A percentile compares a stretch with the other conserved stretches of the same genome.
These are phyloP conservation scores for Fusarium sp. DNA, from an alignment of 2,329 filamentous ascomycete genomes.

Conservation along the genomic window DNA sequence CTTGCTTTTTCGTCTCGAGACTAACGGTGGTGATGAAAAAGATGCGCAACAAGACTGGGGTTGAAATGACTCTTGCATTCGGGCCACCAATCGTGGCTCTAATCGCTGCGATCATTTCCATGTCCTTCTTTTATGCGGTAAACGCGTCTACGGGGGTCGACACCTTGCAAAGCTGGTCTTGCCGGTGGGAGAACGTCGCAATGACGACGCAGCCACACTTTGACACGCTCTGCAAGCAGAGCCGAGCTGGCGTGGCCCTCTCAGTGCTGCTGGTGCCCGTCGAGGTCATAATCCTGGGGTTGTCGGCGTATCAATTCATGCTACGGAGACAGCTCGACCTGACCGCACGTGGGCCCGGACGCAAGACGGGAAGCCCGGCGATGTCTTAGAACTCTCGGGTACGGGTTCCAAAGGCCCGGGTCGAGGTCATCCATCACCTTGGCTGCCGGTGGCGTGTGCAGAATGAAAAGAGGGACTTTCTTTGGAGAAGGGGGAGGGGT, in stretches of 20 bases:
- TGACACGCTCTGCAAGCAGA: slow-evolving; percentile 67
- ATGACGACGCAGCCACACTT: slow-evolving; percentile 68
- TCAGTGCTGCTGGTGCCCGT: slow-evolving; percentile 68
- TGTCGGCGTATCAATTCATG: slow-evolving; percentile 59
- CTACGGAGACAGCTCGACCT: slow-evolving; percentile 56
- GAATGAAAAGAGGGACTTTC: not conserved
- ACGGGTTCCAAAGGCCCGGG: slow-evolving; percentile 17
- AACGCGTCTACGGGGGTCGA: slow-evolving; percentile 64
- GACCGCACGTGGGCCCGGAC: slow-evolving; percentile 41
- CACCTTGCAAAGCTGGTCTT: slow-evolving; percentile 72
- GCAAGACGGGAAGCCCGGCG: slow-evolving; percentile 50
- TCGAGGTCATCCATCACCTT: slow-evolving; percentile 10
- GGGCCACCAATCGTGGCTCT: slow-evolving; percentile 47
- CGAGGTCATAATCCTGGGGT: slow-evolving; percentile 61
- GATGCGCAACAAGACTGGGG: slow-evolving; percentile 34
- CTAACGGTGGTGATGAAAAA: slow-evolving; percentile 32
- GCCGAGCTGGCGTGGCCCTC: slow-evolving; percentile 65
- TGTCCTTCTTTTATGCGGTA: slow-evolving; percentile 68
- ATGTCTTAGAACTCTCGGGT: slow-evolving; percentile 31
- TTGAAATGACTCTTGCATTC: slow-evolving; percentile 40
- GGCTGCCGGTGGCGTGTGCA: not conserved
- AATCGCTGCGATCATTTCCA: slow-evolving; percentile 60
- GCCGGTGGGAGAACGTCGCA: slow-evolving; percentile 67
- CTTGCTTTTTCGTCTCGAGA: slow-evolving; percentile 16
- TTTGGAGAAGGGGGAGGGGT: not conserved